Conservation (phyloP, 495 filamentous ascomycete genomes). For the Copromyces sp. region DNA sequence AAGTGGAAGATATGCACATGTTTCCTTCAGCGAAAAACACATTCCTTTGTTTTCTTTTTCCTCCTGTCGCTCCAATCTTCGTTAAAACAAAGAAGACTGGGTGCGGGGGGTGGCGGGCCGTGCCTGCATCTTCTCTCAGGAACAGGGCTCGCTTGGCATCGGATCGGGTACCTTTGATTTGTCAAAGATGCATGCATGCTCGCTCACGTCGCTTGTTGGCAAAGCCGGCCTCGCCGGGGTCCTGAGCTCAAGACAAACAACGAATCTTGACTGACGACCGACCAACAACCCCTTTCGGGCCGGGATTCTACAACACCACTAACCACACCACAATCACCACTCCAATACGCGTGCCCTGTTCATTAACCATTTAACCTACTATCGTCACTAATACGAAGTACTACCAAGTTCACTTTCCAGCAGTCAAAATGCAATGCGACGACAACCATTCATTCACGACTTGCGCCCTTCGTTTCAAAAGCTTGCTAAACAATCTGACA, state of each 20-base stretch:
- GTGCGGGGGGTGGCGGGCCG: not conserved
- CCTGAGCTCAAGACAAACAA: not conserved
- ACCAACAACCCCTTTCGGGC: not conserved
- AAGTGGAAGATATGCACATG: too few species aligned
- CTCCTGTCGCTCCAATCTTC: not conserved
- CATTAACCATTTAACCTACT: not conserved
- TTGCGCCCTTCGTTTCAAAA: not conserved
- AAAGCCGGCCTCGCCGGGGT: not conserved
- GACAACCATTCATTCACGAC: not conserved
- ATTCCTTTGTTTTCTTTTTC: not conserved
- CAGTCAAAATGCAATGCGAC: not conserved
- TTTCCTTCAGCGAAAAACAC: too few species aligned
- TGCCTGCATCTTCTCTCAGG: not conserved
- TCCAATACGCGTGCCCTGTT: not conserved
- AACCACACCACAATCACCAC: not conserved
- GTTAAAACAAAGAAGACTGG: not conserved
- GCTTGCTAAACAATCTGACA: not conserved
- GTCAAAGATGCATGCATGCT: not conserved
- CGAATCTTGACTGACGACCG: not conserved
- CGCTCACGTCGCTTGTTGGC: not conserved
- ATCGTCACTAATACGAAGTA: not conserved
- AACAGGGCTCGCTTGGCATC: not conserved
- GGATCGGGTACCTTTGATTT: not conserved
- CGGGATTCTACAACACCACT: not conserved
- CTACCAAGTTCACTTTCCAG: not conserved